phyloP scores from a whole-genome alignment of 1,284 basidiomycete genomes.

The Mycosarcoma mackinlayi region DNA sequence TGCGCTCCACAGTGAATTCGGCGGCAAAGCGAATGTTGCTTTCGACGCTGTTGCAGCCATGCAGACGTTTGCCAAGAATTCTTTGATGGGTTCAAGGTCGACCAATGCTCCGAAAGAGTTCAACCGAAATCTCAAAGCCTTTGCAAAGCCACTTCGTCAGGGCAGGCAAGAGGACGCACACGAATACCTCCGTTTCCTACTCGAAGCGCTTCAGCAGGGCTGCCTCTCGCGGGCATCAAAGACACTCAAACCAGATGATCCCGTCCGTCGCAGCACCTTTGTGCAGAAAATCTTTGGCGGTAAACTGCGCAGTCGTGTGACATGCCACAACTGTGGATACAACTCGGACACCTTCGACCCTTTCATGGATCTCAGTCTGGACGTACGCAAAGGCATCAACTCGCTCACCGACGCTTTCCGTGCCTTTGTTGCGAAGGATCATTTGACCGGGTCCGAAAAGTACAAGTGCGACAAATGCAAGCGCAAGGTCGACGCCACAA shows the following conservation, averaged over 20 bases:
- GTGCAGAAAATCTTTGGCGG: constrained; percentile 95
- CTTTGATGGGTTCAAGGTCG: constrained; percentile 30
- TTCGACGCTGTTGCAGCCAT: constrained; percentile 60
- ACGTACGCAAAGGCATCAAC: constrained; percentile 72
- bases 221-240: constrained; percentile 79
- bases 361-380: constrained; percentile 82
- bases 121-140: constrained; percentile 71
- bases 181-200: constrained; percentile 93
- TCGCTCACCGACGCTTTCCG: constrained; percentile 81
- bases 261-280: constrained; percentile 88
- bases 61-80: constrained; percentile 76
- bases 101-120: constrained; percentile 55
- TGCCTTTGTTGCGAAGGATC: constrained; percentile 84
- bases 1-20: constrained; percentile 69
- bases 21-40: constrained; percentile 44
- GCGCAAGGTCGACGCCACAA: constrained; percentile 84
- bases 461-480: constrained; percentile 99
- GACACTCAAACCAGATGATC: constrained; percentile 71
- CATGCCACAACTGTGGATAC: constrained; percentile 83
- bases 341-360: constrained; percentile 97
- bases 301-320: constrained; percentile 87
- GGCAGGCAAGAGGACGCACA: constrained; percentile 98
- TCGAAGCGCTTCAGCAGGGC: constrained; percentile 89
- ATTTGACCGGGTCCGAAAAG: constrained; percentile 88
- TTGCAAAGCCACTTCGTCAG: constrained; percentile 88